Percentiles rank a stretch among this genome's conserved stretches.
These are phyloP conservation scores for Multifurca ochricompacta DNA, from an alignment of 768 basidiomycete species.

Conservation along the genomic window DNA sequence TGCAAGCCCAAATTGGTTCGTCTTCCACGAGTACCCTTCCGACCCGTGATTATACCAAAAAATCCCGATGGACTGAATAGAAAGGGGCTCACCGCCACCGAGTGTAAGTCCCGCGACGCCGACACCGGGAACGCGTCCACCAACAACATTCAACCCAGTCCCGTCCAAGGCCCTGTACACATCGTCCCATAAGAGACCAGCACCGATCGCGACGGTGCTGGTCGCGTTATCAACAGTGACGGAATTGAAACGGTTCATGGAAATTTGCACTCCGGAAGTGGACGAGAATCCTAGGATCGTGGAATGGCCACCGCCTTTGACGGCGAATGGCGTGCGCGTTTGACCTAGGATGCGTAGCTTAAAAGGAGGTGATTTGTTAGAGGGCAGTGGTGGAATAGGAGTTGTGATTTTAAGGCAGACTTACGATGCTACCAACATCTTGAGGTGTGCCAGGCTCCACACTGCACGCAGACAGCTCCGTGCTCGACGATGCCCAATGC, in stretches of 20 bases:
- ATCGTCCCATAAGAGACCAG: slow-evolving; percentile 26
- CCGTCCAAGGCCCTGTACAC: slow-evolving; percentile 21
- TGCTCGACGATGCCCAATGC: slow-evolving; percentile 16
- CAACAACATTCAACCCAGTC: slow-evolving; percentile 22
- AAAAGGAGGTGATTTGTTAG: too few relatives aligned
- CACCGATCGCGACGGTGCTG: slow-evolving; percentile 18
- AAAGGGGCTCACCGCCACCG: slow-evolving; percentile 21
- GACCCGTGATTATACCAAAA: not conserved
- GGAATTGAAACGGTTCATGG: slow-evolving; percentile 22
- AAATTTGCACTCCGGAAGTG: slow-evolving; percentile 24
- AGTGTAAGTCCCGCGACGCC: slow-evolving; percentile 25
- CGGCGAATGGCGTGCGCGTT: slow-evolving; percentile 16
- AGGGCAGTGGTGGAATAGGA: too few relatives aligned
- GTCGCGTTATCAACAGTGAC: not conserved
- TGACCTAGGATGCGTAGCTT: slow-evolving; percentile 7
- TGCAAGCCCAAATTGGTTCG: slow-evolving; percentile 21
- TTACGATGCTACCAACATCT: slow-evolving; percentile 18
- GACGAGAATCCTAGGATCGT: slow-evolving; percentile 24
- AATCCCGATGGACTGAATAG: not conserved
- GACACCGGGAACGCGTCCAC: slow-evolving; percentile 23
- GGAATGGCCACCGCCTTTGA: slow-evolving; percentile 26
- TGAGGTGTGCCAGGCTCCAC: slow-evolving; percentile 22
- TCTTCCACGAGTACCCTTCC: slow-evolving; percentile 13
- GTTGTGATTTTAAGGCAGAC: not conserved
- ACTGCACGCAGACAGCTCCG: slow-evolving; percentile 14